Evolutionary conservation across 1,139 yeast genomes (phyloP), one percentile per base, ranked within the genome.

Genomic region (Meyerozyma athensensis): DNA sequence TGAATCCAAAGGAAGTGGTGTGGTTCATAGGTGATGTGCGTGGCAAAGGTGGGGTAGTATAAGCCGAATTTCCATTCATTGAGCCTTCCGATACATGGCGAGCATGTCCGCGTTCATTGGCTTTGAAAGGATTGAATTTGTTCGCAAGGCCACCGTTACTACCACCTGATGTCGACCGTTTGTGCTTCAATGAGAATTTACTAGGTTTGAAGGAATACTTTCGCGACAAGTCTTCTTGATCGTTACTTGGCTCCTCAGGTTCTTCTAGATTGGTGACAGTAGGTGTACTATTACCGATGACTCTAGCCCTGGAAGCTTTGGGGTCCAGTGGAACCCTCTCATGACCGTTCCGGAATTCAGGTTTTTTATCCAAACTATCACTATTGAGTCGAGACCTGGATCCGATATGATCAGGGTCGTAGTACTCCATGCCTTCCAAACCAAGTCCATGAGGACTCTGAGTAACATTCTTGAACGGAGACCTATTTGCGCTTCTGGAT

Each of bases 31-130:
- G 55, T 10, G 60, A 52, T 10, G 52, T 43, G 26, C 45, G 43
- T 7, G 71, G 72, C 8, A 72, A 53, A 13, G 77, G 76, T 4
- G 78, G 77, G 0, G 77, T 70, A 4, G 66, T 61, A 45, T 58
- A 67, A 1, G 72, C 65, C 13, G 65, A 58, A 7, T 62, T 61
- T 19, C 50, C 52, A 39, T 52, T 48, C 10, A 37, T 40, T 4
- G 72, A 63, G 4, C 74, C 68, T 26, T 69, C 76, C 34, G 72
- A 67, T 8, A 59, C 66, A 39, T 65, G 65, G 26, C 77, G 63
- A 1, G 68, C 48, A 46, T 68, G 75, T 5, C 60, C 60, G 24
- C 52, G 50, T 16, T 52, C 59, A 13, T 50, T 56, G n/a, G 54
- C 42, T 43, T 61, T 63, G 50, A 69, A 68, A 21, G 69, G 49